Evolutionary conservation across 2,329 filamentous ascomycete genomes (phyloP).

Genomic region (Fusarium odoratissimum): DNA sequence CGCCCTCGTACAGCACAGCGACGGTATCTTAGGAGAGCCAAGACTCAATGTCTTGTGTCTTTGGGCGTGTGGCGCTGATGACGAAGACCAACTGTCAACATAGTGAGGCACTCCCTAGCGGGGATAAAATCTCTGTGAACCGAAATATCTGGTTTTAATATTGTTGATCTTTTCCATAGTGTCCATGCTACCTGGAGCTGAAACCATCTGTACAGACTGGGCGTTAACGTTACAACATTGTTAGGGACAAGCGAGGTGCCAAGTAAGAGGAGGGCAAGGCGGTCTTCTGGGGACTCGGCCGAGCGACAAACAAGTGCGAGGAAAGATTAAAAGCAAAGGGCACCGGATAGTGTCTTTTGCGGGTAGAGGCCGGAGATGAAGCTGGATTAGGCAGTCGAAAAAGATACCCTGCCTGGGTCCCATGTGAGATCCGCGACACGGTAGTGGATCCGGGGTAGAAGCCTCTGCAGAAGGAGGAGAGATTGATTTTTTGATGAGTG

Average conservation of each 20-base stretch:
- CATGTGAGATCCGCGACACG: slow-evolving; percentile 43
- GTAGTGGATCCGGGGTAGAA: slow-evolving; percentile 47
- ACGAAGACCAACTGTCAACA: slow-evolving; percentile 14
- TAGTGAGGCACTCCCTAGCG: slow-evolving; percentile 5
- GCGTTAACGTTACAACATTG: slow-evolving; percentile 24
- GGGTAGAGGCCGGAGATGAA: slow-evolving; percentile 44
- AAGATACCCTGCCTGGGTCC: slow-evolving; percentile 19
- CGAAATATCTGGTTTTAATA: slow-evolving; percentile 22
- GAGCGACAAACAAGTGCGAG: slow-evolving; percentile 33
- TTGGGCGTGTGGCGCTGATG: slow-evolving; percentile 26
- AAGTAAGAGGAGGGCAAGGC: slow-evolving; percentile 13
- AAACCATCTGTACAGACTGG: slow-evolving; percentile 35
- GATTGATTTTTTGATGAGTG: slow-evolving; percentile 29
- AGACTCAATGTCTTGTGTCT: slow-evolving; percentile 27
- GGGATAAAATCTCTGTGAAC: slow-evolving; percentile 30
- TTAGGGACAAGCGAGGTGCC: slow-evolving; percentile 24
- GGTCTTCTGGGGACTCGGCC: slow-evolving; percentile 43
- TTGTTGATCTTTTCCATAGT: slow-evolving; percentile 39
- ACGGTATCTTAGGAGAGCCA: slow-evolving; percentile 32
- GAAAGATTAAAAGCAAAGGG: background rate
- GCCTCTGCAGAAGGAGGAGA: slow-evolving; percentile 25
- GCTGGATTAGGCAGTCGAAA: slow-evolving; percentile 42
- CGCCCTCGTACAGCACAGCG: slow-evolving; percentile 22
- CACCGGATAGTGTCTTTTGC: slow-evolving; percentile 2
- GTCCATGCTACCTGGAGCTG: slow-evolving; percentile 37